Evolutionary conservation across 306 rosid species (phyloP).

Genomic region (Pyrus communis): DNA sequence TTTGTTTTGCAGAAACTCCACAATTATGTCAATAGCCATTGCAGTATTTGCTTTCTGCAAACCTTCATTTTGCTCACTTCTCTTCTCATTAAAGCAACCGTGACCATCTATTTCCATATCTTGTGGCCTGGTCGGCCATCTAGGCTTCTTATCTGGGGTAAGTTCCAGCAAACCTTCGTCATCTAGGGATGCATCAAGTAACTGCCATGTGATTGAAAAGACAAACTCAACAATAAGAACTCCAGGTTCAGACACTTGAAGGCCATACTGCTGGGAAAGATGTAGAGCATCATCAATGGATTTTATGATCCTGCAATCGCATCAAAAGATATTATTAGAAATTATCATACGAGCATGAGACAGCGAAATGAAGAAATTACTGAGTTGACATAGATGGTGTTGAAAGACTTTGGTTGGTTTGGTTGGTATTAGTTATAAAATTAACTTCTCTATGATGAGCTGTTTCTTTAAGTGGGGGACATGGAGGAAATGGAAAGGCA

Average conservation of each 20-base stretch:
- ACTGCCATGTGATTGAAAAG: slow-evolving; percentile 69
- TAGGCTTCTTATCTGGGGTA: slow-evolving; percentile 48
- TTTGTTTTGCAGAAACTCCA: slow-evolving; percentile 56
- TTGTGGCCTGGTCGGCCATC: slow-evolving; percentile 48
- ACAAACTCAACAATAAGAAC: slow-evolving; percentile 69
- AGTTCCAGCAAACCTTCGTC: slow-evolving; percentile 74
- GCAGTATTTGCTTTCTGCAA: slow-evolving; percentile 50
- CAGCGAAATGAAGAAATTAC: neutral
- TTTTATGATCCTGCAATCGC: slow-evolving; percentile 64
- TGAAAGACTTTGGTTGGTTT: neutral
- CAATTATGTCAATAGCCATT: slow-evolving; percentile 68
- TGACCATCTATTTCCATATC: slow-evolving; percentile 61
- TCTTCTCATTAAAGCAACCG: slow-evolving; percentile 41
- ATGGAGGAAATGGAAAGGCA: too few relatives aligned
- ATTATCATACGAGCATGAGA: neutral
- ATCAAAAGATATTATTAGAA: slow-evolving; percentile 21
- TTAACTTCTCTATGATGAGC: too few relatives aligned
- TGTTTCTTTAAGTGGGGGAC: too few relatives aligned
- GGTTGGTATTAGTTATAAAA: neutral
- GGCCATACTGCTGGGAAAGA: slow-evolving; percentile 57
- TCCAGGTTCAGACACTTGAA: slow-evolving; percentile 62
- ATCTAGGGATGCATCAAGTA: slow-evolving; percentile 85
- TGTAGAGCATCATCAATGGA: slow-evolving; percentile 76
- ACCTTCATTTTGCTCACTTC: slow-evolving; percentile 39
- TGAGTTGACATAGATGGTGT: neutral